Evolutionary conservation across 75 land plant species (phyloP).

Genomic region (Picea glauca): DNA sequence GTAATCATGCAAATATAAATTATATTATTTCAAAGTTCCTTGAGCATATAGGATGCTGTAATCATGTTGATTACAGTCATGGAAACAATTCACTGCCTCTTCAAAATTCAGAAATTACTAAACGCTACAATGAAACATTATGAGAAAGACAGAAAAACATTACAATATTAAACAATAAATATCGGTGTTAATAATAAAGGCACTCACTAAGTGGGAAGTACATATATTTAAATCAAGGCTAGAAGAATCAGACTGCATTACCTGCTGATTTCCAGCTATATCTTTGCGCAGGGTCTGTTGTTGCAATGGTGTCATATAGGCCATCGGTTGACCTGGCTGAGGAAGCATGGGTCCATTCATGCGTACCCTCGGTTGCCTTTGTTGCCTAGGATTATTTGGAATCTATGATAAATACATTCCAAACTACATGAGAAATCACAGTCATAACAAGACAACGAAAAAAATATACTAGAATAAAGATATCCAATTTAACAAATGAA

Average conservation of each 20-base stretch:
- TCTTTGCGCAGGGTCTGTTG: conserved; percentile 37
- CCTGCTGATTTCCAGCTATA: conserved; percentile 49
- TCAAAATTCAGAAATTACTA: too few species aligned
- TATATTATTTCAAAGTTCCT: not conserved
- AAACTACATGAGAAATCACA: not conserved
- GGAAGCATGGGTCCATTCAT: conserved; percentile 38
- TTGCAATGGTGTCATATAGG: conserved; percentile 21
- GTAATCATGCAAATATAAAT: not conserved
- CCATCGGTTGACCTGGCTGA: conserved; percentile 25
- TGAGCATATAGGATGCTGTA: not conserved
- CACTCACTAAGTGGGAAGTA: too few species aligned
- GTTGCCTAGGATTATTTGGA: conserved; percentile 37
- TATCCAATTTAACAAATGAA: not conserved
- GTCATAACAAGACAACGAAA: conserved; percentile 7
- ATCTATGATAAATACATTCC: conserved; percentile 19
- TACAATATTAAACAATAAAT: too few species aligned
- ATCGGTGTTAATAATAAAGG: too few species aligned
- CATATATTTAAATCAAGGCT: not conserved
- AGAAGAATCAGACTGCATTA: conserved; percentile 11
- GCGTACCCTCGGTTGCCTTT: conserved; percentile 50
- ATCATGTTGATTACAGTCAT: not conserved
- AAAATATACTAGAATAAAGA: not conserved
- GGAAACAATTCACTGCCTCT: too few species aligned
- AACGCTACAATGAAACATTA: too few species aligned
- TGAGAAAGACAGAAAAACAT: too few species aligned